A percentile compares a stretch with the other conserved stretches of the same genome.
Evolutionary conservation across 2,329 filamentous ascomycete genomes (phyloP).

Genomic region (Sarocladium oryzae): DNA sequence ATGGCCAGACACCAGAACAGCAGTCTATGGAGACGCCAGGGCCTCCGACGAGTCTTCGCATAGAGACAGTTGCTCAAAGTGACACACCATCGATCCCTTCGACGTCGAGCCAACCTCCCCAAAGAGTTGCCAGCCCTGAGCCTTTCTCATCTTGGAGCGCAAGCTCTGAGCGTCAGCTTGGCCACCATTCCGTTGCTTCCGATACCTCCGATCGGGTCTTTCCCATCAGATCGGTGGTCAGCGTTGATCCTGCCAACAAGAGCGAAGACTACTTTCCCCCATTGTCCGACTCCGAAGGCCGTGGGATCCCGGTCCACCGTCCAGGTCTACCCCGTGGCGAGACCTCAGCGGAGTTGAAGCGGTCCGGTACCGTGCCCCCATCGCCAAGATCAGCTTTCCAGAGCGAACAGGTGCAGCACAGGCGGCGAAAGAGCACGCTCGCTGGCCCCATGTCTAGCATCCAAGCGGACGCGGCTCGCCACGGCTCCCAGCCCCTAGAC

Average conservation of each 20-base stretch:
- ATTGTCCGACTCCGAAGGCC: conserved; percentile 24
- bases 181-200: conserved; percentile 24
- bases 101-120: not conserved
- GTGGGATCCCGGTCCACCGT: conserved; percentile 23
- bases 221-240: conserved; percentile 74
- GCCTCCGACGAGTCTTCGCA: not conserved
- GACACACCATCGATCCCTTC: not conserved
- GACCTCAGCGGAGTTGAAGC: conserved; percentile 19
- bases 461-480: conserved; percentile 36
- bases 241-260: conserved; percentile 50
- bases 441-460: conserved; percentile 37
- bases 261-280: conserved; percentile 34
- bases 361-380: conserved; percentile 20
- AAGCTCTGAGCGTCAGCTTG: conserved; percentile 33
- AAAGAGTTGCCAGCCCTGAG: conserved; percentile 14
- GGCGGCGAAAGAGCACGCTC: conserved; percentile 27
- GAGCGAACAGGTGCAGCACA: conserved; percentile 16
- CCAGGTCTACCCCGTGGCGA: conserved; percentile 24
- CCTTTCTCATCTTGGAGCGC: conserved; percentile 35
- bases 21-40: not conserved
- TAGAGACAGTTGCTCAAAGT: not conserved
- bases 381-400: conserved; percentile 16
- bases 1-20: conserved; percentile 10
- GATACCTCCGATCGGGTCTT: conserved; percentile 59
- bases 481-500: conserved; percentile 28